Percentiles rank a stretch among this genome's conserved stretches.
phyloP scores from a whole-genome alignment of 2,329 filamentous ascomycete genomes.

The Stemphylium vesicarium region DNA sequence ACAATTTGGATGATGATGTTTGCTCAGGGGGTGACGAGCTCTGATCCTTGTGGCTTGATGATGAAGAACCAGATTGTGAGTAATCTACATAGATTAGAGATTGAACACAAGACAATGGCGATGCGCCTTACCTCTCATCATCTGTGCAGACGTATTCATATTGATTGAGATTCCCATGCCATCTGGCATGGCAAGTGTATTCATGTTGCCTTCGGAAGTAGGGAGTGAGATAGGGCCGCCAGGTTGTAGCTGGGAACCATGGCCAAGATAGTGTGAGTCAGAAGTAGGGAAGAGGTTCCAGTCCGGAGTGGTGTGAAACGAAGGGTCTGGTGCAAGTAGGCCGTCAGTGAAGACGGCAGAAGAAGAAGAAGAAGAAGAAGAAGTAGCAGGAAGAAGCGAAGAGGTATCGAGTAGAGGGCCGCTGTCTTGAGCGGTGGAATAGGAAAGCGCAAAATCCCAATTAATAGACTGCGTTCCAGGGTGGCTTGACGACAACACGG shows the following conservation, averaged over 20 bases:
- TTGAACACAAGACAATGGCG: neutral
- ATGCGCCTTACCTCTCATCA: constrained; percentile 34
- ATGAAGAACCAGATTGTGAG: constrained; percentile 37
- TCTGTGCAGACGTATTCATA: constrained; percentile 27
- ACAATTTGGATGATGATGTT: constrained; percentile 31
- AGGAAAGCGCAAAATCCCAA: constrained; percentile 38
- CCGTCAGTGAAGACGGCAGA: constrained; percentile 26
- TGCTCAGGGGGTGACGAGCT: constrained; percentile 37
- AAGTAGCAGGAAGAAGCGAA: constrained; percentile 30
- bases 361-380: constrained; percentile 31
- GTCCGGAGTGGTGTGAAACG: constrained; percentile 29
- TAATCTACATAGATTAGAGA: constrained; percentile 28
- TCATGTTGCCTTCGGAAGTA: constrained; percentile 19
- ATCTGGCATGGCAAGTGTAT: constrained; percentile 27
- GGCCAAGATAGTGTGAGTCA: constrained; percentile 30
- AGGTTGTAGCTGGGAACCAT: constrained; percentile 28
- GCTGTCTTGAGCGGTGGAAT: constrained; percentile 30
- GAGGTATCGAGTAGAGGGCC: constrained; percentile 25
- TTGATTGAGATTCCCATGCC: constrained; percentile 19
- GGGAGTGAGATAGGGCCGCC: constrained; percentile 17
- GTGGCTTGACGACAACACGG: constrained; percentile 27
- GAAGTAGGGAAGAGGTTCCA: constrained; percentile 34
- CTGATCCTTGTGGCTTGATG: constrained; percentile 31
- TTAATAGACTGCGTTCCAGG: constrained; percentile 35
- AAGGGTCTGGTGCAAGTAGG: constrained; percentile 23